Percentiles rank a stretch among this genome's conserved stretches.
phyloP scores from a whole-genome alignment of 1,284 basidiomycete genomes.

The Sporisorium reilianum region DNA sequence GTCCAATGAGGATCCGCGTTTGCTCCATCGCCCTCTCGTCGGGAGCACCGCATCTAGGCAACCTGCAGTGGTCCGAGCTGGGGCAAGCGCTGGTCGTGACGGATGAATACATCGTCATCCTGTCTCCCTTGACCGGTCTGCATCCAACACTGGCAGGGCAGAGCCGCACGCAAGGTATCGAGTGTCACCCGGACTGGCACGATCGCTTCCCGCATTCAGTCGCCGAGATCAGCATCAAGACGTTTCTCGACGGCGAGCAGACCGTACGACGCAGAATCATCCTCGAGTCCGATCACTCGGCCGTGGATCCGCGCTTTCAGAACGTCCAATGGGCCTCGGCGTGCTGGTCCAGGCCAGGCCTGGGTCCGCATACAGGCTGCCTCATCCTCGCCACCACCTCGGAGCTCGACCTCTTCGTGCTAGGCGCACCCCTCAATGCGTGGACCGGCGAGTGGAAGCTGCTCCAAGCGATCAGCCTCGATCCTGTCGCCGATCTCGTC shows the following conservation, averaged over 20 bases:
- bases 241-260: constrained; percentile 30
- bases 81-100: constrained; percentile 43
- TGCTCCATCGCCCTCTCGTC: constrained; percentile 36
- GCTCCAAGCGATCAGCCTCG: constrained; percentile 17
- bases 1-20: constrained; percentile 15
- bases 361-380: constrained; percentile 41
- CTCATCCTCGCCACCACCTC: constrained; percentile 42
- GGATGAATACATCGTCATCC: constrained; percentile 29
- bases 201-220: constrained; percentile 42
- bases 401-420: constrained; percentile 42
- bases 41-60: constrained; percentile 19
- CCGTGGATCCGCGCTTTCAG: constrained; percentile 32
- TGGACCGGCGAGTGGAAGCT: constrained; percentile 45
- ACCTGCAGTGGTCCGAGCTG: constrained; percentile 40
- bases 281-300: constrained; percentile 37
- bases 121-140: constrained; percentile 28
- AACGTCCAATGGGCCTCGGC: constrained; percentile 33
- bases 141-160: constrained; percentile 22
- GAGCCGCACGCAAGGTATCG: constrained; percentile 29
- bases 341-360: constrained; percentile 42
- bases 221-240: constrained; percentile 37
- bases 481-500: constrained; percentile 4
- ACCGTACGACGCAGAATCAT: constrained; percentile 22
- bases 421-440: constrained; percentile 37
- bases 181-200: constrained; percentile 37